Evolutionary conservation across 202 grass and related monocot species (phyloP), one percentile per base, ranked within the genome.

Genomic region (Panicum virgatum): DNA sequence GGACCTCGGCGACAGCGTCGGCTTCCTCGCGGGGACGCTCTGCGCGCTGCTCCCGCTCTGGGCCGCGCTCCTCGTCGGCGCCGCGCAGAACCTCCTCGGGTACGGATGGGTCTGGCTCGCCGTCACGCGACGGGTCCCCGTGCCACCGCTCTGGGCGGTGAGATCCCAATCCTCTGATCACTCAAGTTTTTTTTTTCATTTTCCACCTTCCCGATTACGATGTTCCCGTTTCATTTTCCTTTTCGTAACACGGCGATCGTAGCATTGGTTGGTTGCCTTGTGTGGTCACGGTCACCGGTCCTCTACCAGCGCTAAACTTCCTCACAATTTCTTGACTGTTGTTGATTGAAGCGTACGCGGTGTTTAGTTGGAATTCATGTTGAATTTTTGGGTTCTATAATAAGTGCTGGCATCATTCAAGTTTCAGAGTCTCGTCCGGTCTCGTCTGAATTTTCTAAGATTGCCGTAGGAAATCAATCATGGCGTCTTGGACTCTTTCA

Each of bases 101-200:
- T 97, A 97, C 69, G 94, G 94, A 0, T 97, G 92, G 90, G 88
- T 97, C 74, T 97, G 87, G 91, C 89, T 97, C 83, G 83, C 86
- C 72, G 91, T 97, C 75, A 79, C 91, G 22, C 80, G 61, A 20
- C 87, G 89, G 18, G 82, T 77, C 36, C 47, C 94, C 63, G 64
- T 68, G 72, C 86, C 90, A n/a, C 87, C 94, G 23, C 89, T 97
- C 65, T 97, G 91, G 94, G 87, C 51, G 82, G 91, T 97, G 74
- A 89, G 89, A 84, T 66, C 64, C 67, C 2, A 38, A 39, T 71
- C 19, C 19, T 72, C 15, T n/a, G 1, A 29, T 20, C 23, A 0
- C 18, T 53, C 13, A 42, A 9, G 12, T 2, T 2, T 23, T 12
- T 1, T 5, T 20, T 61, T 11, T 45, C 6, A 3, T 61, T 60